Conservation (phyloP, 2,329 filamentous ascomycete genomes). For the Aureobasidium uvarum region DNA sequence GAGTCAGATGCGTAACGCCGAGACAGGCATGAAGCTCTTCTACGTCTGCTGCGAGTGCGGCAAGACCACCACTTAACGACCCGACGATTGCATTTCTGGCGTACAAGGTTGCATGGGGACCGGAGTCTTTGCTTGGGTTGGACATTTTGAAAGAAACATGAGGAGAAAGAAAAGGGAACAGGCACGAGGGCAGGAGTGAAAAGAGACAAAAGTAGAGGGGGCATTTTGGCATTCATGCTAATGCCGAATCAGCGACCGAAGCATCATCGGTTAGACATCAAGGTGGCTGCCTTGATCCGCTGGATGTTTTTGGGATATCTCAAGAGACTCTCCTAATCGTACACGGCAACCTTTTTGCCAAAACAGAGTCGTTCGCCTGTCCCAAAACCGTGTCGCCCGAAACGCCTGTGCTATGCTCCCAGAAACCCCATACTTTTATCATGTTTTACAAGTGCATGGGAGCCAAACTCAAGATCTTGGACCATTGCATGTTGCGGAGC, state of each 20-base stretch:
- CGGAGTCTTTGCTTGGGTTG: conserved; percentile 13
- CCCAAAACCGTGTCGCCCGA: conserved; percentile 1
- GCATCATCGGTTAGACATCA: background rate
- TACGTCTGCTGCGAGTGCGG: conserved; percentile 81
- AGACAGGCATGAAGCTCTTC: conserved; percentile 82
- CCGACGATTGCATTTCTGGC: conserved; percentile 6
- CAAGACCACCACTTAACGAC: conserved; percentile 21
- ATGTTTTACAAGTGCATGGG: conserved; percentile 67
- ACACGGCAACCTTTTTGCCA: conserved; percentile 18
- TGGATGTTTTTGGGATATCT: background rate
- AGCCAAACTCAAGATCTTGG: conserved; percentile 94
- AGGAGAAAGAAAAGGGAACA: background rate
- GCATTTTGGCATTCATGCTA: background rate
- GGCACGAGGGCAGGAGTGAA: background rate
- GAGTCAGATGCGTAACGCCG: conserved; percentile 92
- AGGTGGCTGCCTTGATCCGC: background rate
- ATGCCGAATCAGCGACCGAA: background rate
- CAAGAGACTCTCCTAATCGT: conserved; percentile 6
- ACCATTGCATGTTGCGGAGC: conserved; percentile 91
- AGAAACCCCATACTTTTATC: background rate
- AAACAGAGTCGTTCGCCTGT: conserved; percentile 7
- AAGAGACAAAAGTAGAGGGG: background rate
- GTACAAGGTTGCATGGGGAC: background rate
- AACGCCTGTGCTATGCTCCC: conserved; percentile 29
- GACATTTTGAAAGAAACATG: background rate